phyloP scores from a whole-genome alignment of 495 filamentous ascomycete genomes.

The Trichoderma asperelloides region DNA sequence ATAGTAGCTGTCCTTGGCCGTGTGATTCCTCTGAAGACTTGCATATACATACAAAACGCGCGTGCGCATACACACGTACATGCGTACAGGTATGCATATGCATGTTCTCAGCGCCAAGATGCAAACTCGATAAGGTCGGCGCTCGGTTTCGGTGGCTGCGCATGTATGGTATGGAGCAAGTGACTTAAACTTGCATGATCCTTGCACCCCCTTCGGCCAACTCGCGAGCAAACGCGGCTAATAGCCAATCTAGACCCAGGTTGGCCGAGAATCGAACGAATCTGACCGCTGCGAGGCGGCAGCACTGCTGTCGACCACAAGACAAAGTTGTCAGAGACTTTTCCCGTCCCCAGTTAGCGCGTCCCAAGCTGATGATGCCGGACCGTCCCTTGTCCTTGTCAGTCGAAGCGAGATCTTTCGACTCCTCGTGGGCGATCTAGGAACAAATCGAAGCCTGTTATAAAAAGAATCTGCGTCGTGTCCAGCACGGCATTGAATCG shows the following conservation, averaged over 20 bases:
- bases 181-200: background rate
- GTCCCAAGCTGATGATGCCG: conserved; percentile 5
- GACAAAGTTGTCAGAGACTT: background rate
- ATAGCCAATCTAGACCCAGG: background rate
- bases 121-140: conserved; percentile 2
- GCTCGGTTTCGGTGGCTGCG: background rate
- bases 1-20: background rate
- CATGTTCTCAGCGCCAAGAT: background rate
- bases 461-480: background rate
- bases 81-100: background rate
- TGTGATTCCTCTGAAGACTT: conserved; percentile 1
- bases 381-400: conserved; percentile 6
- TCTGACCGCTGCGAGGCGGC: background rate
- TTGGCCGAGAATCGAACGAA: conserved; percentile 3
- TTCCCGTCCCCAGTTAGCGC: background rate
- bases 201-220: background rate
- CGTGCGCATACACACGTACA: background rate
- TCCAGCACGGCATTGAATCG: background rate
- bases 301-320: background rate
- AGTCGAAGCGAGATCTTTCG: conserved; percentile 7
- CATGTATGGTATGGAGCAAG: background rate
- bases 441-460: background rate
- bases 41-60: background rate
- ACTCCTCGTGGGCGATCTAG: conserved; percentile 4
- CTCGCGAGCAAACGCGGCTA: background rate